phyloP scores from a whole-genome alignment of 2,329 filamentous ascomycete species.

The Penicillium nordicum region DNA sequence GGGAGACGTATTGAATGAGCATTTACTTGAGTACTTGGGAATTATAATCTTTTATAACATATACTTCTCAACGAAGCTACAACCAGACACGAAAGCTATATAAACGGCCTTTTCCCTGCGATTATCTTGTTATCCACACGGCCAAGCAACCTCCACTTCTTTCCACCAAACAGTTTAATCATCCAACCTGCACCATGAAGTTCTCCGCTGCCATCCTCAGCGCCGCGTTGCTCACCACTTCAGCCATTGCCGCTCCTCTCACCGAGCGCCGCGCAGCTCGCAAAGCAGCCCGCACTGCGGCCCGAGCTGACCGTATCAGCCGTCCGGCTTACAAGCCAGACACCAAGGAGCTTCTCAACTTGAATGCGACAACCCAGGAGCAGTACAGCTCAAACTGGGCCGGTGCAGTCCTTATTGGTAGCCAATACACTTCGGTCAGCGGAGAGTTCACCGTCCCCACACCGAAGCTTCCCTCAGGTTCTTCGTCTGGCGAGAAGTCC shows the following conservation, averaged over 20 bases:
- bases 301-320: conserved; percentile 25
- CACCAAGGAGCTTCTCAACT: conserved; percentile 23
- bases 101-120: not conserved
- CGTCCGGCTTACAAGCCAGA: conserved; percentile 29
- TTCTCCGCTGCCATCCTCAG: conserved; percentile 38
- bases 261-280: conserved; percentile 33
- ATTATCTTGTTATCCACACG: not conserved
- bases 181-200: conserved; percentile 48
- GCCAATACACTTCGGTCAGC: conserved; percentile 50
- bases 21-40: not conserved
- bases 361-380: conserved; percentile 41
- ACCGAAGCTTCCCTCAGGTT: conserved; percentile 38
- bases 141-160: not conserved
- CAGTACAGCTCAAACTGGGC: conserved; percentile 56
- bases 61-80: not conserved
- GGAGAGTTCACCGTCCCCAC: conserved; percentile 53
- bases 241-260: conserved; percentile 49
- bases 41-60: too few relatives aligned
- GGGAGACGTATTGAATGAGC: not conserved
- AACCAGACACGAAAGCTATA: not conserved
- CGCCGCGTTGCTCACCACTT: conserved; percentile 42
- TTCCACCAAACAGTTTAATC: not conserved
- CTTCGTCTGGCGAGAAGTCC: conserved; percentile 33
- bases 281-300: conserved; percentile 27
- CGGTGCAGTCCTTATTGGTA: conserved; percentile 53